Evolutionary conservation across 139 green algal species (phyloP), one percentile per base, ranked within the genome.

Genomic region (Diplosphaera chodatii): DNA sequence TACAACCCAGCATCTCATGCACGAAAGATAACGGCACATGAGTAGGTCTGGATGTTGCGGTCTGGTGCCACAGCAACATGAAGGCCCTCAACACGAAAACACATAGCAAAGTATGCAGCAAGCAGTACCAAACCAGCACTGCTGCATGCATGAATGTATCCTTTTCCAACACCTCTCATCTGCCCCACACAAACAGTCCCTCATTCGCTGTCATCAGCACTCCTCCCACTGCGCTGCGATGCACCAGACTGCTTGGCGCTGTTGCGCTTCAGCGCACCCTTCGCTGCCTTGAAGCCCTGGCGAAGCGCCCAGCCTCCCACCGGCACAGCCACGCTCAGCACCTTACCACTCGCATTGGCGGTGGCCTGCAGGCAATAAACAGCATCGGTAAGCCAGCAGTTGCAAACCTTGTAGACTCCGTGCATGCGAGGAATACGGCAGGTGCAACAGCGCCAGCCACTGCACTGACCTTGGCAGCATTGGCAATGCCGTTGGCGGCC

Each of bases 251-350:
- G 48, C 10, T 25, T 25, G 18, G 10, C 16, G 13, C 48, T 59
- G 18, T 25, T 59, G 48, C 18, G 13, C 16, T 59, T 70, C 28
- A 83, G 27, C 0, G 70, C 68, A 4, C 73, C 69, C 21, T 73
- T 59, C 10, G 72, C 77, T 48, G 73, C 55, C 28, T 75, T 80
- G 33, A 78, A 59, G 22, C 80, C 80, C 64, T 84, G 65, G 55
- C 66, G 28, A 20, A 84, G 32, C 4, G 68, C 77, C 80, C 80
- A 85, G 55, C 81, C 78, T 8, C 77, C 74, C 22, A 78, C 77
- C 3, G 80, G 80, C 8, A 68, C 22, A 10, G 64, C 64, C 30
- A 37, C 31, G 22, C 30, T 23, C 30, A 41, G 8, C 22, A 37
- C 64, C 8, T 34, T 41, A 1, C 31, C 31, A 16, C 64, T 27